Evolutionary conservation across 192 early-diverging fungal genomes (phyloP).

Genomic region (Umbelopsis vinacea): DNA sequence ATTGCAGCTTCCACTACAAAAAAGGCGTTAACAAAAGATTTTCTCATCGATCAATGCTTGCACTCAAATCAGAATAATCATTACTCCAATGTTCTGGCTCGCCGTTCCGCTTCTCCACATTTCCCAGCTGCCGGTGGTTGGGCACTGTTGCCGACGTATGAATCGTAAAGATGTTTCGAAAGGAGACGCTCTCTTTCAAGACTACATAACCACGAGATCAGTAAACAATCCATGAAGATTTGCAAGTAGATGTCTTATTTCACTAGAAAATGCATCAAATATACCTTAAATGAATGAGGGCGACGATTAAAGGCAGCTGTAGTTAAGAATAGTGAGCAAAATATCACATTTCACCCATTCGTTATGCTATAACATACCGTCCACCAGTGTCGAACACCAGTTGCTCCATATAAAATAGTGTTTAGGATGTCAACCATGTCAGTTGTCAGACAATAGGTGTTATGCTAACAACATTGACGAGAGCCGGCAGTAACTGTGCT

Average conservation of each 20-base stretch:
- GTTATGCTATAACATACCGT: neutral
- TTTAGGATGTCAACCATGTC: slow-evolving; percentile 12
- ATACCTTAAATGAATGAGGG: slow-evolving; percentile 23
- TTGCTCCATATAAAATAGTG: slow-evolving; percentile 8
- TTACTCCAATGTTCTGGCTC: slow-evolving; percentile 11
- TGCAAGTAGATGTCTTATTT: no score
- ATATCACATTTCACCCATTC: neutral
- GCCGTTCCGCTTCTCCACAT: neutral
- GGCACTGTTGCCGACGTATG: neutral
- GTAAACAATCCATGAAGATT: neutral
- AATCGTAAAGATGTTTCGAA: neutral
- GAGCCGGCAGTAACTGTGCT: neutral
- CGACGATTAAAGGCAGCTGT: slow-evolving; percentile 13
- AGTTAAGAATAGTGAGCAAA: neutral
- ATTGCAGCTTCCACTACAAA: slow-evolving; percentile 5
- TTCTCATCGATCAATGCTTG: neutral
- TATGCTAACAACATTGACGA: slow-evolving; percentile 1
- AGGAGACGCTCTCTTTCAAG: slow-evolving; percentile 5
- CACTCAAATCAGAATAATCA: neutral
- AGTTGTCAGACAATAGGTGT: neutral
- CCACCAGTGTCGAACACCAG: neutral
- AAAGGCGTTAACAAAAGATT: neutral
- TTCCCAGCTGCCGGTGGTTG: neutral
- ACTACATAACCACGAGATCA: neutral
- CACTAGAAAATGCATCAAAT: no score